phyloP scores from a whole-genome alignment of 371 early-diverging fungal genomes.

The Mucor circinelloides region DNA sequence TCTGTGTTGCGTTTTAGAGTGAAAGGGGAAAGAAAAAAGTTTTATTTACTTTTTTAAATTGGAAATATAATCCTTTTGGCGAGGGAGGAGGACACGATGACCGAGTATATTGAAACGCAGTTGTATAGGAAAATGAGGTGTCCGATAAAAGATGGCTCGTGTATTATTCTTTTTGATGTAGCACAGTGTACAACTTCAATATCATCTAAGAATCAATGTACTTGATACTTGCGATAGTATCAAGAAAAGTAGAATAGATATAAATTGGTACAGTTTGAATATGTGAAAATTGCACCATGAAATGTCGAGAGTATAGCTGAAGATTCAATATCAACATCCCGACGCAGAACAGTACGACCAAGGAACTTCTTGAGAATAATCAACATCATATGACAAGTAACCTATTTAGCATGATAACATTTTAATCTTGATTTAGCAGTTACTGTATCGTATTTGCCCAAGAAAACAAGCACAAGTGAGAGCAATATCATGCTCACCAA shows the following conservation, averaged over 20 bases:
- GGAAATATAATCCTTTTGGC: background rate
- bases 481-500: background rate
- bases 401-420: background rate
- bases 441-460: background rate
- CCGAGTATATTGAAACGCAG: background rate
- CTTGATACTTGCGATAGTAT: background rate
- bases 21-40: background rate
- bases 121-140: background rate
- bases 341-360: background rate
- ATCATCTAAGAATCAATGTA: background rate
- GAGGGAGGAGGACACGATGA: background rate
- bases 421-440: background rate
- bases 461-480: background rate
- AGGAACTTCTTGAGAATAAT: background rate
- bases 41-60: background rate
- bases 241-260: background rate
- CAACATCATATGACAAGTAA: background rate
- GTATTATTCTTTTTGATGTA: background rate
- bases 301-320: background rate
- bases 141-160: constrained; percentile 1
- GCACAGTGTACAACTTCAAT: background rate
- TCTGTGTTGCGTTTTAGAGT: background rate
- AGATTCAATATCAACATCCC: background rate
- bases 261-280: background rate
- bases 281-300: background rate